A percentile compares a stretch with the other conserved stretches of the same genome.
phyloP scores from a whole-genome alignment of 2,329 filamentous ascomycete genomes.

The Calycina herbarum region DNA sequence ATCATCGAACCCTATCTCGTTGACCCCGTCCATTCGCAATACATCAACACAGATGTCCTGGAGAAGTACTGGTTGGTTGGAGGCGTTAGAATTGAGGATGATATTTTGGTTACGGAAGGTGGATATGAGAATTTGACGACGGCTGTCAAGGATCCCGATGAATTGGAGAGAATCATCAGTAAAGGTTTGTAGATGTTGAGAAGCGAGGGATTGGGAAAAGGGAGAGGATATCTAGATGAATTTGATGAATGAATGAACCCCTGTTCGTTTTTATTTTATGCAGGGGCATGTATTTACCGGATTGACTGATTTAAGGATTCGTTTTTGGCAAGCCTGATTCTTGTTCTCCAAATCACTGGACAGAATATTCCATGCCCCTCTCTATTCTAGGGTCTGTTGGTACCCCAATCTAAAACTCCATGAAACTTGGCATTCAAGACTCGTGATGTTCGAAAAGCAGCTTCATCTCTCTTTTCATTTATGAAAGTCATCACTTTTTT shows the following conservation, averaged over 20 bases:
- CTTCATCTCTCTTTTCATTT: too few relatives aligned
- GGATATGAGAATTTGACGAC: conserved; percentile 74
- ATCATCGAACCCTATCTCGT: conserved; percentile 80
- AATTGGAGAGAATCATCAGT: conserved; percentile 50
- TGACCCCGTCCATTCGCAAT: conserved; percentile 70
- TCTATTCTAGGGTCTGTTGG: too few relatives aligned
- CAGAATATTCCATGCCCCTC: too few relatives aligned
- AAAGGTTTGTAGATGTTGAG: conserved; percentile 15
- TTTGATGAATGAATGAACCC: background rate
- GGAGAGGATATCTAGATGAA: background rate
- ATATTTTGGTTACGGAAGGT: conserved; percentile 68
- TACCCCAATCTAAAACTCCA: too few relatives aligned
- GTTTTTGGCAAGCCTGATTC: too few relatives aligned
- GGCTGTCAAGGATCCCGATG: conserved; percentile 65
- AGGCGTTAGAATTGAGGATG: conserved; percentile 70
- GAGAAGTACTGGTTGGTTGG: conserved; percentile 81
- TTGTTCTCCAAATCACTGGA: too few relatives aligned
- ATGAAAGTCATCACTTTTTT: too few relatives aligned
- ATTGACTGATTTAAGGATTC: too few relatives aligned
- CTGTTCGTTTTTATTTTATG: too few relatives aligned
- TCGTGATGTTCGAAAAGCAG: too few relatives aligned
- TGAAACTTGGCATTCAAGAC: too few relatives aligned
- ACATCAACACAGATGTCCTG: conserved; percentile 72
- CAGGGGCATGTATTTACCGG: too few relatives aligned
- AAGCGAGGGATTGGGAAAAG: background rate